These are phyloP conservation scores for Blastocrithidia nonstop DNA, from an alignment of 208 protist species.

Conservation along the genomic window DNA sequence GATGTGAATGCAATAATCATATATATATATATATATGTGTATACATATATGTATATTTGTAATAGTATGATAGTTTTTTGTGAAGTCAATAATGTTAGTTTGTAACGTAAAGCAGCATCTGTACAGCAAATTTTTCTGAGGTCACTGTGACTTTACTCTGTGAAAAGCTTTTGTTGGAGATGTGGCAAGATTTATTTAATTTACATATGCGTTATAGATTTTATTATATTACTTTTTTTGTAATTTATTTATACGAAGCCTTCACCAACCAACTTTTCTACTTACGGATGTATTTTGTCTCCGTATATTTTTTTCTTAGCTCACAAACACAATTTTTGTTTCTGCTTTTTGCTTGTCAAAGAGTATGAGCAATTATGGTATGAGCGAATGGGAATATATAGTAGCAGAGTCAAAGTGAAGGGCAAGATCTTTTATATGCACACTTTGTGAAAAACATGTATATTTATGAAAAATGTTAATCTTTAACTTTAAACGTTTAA, in stretches of 20 bases:
- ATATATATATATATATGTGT: not conserved
- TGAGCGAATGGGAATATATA: no score
- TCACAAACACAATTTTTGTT: no score
- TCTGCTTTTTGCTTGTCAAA: no score
- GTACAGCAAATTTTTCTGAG: no score
- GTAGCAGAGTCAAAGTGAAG: no score
- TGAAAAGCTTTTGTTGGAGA: no score
- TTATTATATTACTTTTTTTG: not conserved
- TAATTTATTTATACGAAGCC: not conserved
- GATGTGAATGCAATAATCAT: not conserved
- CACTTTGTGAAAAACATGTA: not conserved
- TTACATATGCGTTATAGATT: not conserved
- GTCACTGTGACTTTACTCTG: no score
- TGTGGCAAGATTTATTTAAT: not conserved
- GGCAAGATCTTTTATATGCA: not conserved
- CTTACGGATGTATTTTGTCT: not conserved
- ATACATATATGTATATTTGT: not conserved
- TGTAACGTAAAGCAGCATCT: not conserved
- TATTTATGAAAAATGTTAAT: no score
- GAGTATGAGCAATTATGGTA: no score
- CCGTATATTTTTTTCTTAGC: no score
- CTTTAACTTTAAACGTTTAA: no score
- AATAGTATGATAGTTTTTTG: not conserved
- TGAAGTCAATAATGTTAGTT: not conserved
- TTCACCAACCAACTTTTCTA: not conserved